phyloP scores from a whole-genome alignment of 495 filamentous ascomycete genomes.

The Astrothelium macrocarpum region DNA sequence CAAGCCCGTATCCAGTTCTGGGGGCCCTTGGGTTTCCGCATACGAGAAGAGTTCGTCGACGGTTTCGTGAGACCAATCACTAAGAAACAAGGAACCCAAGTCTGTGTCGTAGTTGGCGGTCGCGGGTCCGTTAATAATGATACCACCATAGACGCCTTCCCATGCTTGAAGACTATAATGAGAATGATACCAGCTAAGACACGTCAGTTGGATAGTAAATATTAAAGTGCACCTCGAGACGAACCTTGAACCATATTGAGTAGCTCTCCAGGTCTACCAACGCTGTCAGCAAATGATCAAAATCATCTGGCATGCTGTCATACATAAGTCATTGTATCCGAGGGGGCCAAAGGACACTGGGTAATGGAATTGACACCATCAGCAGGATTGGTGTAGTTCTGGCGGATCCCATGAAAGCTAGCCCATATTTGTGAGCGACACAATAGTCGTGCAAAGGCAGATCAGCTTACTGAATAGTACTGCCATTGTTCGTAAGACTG shows the following conservation, averaged over 20 bases:
- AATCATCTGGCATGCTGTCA: constrained; percentile 1
- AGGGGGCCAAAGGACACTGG: constrained; percentile 37
- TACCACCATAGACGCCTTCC: constrained; percentile 29
- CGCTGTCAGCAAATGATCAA: constrained; percentile 30
- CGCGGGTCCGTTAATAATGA: constrained; percentile 32
- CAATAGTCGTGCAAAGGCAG: neutral
- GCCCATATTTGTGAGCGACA: constrained; percentile 1
- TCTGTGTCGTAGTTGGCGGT: constrained; percentile 30
- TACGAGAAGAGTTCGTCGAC: constrained; percentile 8
- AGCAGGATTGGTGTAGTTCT: constrained; percentile 36
- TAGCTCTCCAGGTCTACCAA: constrained; percentile 14
- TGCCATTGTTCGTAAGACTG: constrained; percentile 31
- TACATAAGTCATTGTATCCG: constrained; percentile 28
- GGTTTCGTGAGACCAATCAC: constrained; percentile 28
- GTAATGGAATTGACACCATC: constrained; percentile 38
- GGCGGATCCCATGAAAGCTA: constrained; percentile 42
- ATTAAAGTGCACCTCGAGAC: neutral
- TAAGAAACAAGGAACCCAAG: constrained; percentile 23
- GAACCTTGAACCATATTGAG: constrained; percentile 19
- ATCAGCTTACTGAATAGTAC: constrained; percentile 32
- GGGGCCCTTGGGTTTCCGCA: constrained; percentile 25
- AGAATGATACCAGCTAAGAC: constrained; percentile 31
- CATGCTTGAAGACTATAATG: constrained; percentile 30
- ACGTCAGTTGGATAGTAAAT: constrained; percentile 25
- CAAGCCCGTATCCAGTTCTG: constrained; percentile 35